Percentiles rank a stretch among this genome's conserved stretches.
phyloP scores from a whole-genome alignment of 805 yeast genomes.

The Metschnikowia dekortorum region DNA sequence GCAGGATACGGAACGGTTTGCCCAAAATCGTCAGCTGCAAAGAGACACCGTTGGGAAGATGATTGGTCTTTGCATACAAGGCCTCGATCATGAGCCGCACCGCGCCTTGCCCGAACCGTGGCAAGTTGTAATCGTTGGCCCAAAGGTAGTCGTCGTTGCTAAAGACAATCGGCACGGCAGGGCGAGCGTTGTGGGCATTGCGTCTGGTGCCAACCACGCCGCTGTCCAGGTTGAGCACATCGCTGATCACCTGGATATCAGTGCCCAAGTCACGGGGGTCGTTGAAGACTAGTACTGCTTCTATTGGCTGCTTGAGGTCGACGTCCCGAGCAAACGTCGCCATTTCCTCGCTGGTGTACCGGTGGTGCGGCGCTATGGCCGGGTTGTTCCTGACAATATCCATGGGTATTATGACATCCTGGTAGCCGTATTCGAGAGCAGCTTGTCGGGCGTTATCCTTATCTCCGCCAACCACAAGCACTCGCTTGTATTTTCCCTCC shows the following conservation, averaged over 20 bases:
- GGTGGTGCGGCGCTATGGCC: constrained; percentile 65
- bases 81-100: constrained; percentile 61
- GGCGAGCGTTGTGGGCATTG: constrained; percentile 22
- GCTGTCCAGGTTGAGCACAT: constrained; percentile 56
- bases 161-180: constrained; percentile 68
- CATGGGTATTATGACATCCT: constrained; percentile 65
- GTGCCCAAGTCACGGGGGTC: constrained; percentile 89
- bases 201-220: constrained; percentile 66
- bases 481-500: constrained; percentile 46
- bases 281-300: constrained; percentile 77
- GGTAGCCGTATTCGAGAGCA: constrained; percentile 73
- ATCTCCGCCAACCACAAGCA: constrained; percentile 82
- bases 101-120: constrained; percentile 92
- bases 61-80: constrained; percentile 52
- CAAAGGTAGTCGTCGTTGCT: constrained; percentile 82
- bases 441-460: constrained; percentile 65
- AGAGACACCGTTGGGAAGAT: constrained; percentile 27
- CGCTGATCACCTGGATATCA: constrained; percentile 74
- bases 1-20: constrained; percentile 74
- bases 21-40: constrained; percentile 65
- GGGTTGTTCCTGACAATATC: constrained; percentile 63
- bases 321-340: constrained; percentile 34
- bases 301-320: constrained; percentile 44
- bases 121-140: constrained; percentile 76
- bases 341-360: constrained; percentile 43